Evolutionary conservation across 1,139 yeast genomes (phyloP).

Genomic region (Blastobotrys arbuscula): DNA sequence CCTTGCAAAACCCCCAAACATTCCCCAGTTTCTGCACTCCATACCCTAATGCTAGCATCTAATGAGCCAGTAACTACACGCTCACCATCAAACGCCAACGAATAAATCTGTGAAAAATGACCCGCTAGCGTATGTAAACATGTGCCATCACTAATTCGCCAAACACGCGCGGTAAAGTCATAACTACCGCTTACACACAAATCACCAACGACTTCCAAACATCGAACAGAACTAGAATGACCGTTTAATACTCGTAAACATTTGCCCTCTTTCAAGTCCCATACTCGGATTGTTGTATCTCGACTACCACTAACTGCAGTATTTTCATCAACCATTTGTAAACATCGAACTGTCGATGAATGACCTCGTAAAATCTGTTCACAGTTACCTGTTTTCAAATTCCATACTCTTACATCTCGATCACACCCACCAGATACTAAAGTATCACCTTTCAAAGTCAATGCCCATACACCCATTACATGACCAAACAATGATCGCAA

Average conservation of each 20-base stretch:
- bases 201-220: conserved; percentile 55
- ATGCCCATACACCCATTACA: conserved; percentile 98
- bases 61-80: conserved; percentile 77
- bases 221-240: conserved; percentile 65
- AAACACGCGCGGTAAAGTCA: conserved; percentile 81
- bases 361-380: conserved; percentile 85
- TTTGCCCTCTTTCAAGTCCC: conserved; percentile 78
- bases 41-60: conserved; percentile 85
- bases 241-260: conserved; percentile 74
- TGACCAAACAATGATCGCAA: conserved; percentile 76
- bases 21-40: conserved; percentile 82
- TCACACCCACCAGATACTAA: conserved; percentile 89
- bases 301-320: conserved; percentile 85
- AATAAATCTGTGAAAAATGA: conserved; percentile 82
- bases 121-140: conserved; percentile 72
- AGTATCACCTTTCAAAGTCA: conserved; percentile 72
- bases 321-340: conserved; percentile 66
- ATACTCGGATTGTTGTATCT: conserved; percentile 82
- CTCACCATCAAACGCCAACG: conserved; percentile 78
- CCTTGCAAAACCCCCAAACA: conserved; percentile 74
- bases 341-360: conserved; percentile 87
- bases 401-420: conserved; percentile 88
- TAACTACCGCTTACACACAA: conserved; percentile 64
- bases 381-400: conserved; percentile 64
- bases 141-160: conserved; percentile 78